Evolutionary conservation across 2,329 filamentous ascomycete genomes (phyloP), one percentile per base, ranked within the genome.

Genomic region (Apiospora marii): DNA sequence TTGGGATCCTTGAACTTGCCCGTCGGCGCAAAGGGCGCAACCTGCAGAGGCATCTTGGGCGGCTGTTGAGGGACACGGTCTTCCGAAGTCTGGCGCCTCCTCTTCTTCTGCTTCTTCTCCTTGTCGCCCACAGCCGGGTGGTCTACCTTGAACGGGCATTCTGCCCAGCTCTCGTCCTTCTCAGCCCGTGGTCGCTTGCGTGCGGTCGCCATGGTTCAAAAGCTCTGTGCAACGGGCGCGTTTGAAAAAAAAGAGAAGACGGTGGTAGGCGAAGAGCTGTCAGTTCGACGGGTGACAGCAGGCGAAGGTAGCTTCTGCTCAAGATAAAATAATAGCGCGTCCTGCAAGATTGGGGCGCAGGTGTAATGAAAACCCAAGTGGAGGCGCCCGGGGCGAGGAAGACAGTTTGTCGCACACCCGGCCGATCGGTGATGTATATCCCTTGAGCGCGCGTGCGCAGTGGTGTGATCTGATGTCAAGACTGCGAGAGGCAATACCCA

Each of bases 171-270:
- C 76, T 89, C 87, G 73, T 83, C 81, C 72, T 81, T 76, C 70
- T 86, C 83, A 71, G 83, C 79, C 77, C 86, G 86, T 73, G 87
- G 85, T 76, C 88, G 86, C 82, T 90, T 90, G 76, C 85, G 84
- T 74, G 85, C 76, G 44, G 81, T 80, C 53, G 83, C 80, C 83
- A 84, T 85, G 76, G 75, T 79, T 79, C 67, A 37, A 58, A 46
- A 24, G 6, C 58, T 61, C 30, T 37, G 58, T 41, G 7, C 58
- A 41, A 22, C 34, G 19, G 34, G 58, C 58, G 58, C 58, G 58
- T 41, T 41, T 34, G 30, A n/a, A 8, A 10, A 7, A 41, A 41
- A 64, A 64, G 10, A 12, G 24, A 3, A 30, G 27, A 30, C 27
- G 27, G 34, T 41, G 12, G 8, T 64, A 19, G 58, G 34, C 34